phyloP scores from a whole-genome alignment of 1,284 basidiomycete species.

The Tremellales sp. region DNA sequence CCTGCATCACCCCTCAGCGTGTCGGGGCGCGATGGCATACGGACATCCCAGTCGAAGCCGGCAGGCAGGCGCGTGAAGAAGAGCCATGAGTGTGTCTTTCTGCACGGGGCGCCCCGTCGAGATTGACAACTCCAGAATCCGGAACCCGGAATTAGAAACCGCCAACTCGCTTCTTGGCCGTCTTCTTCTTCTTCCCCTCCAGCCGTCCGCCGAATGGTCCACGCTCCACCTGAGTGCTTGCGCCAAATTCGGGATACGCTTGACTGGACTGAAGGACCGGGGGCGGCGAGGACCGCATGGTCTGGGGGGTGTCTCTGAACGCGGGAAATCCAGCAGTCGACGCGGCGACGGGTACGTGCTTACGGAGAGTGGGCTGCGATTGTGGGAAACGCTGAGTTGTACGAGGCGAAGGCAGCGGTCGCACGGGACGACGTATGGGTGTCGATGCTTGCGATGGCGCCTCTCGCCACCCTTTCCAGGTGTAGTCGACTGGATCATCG shows the following conservation, averaged over 20 bases:
- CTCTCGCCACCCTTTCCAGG: slow-evolving; percentile 27
- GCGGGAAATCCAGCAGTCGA: background rate
- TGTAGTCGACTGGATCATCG: slow-evolving; percentile 11
- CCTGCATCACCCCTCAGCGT: too few relatives aligned
- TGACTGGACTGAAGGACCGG: background rate
- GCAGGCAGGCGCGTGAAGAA: too few relatives aligned
- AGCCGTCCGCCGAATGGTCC: slow-evolving; percentile 29
- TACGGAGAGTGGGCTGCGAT: background rate
- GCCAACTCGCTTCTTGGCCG: slow-evolving; percentile 30
- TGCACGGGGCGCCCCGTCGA: too few relatives aligned
- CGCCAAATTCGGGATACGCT: slow-evolving; percentile 3
- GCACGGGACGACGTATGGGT: background rate
- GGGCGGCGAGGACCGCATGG: slow-evolving; percentile 2
- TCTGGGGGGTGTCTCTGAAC: background rate
- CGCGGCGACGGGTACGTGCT: background rate
- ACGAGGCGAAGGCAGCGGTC: background rate
- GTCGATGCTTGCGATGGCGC: background rate
- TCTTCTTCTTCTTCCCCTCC: slow-evolving; percentile 26
- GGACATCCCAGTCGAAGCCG: too few relatives aligned
- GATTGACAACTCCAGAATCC: too few relatives aligned
- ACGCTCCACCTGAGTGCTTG: slow-evolving; percentile 31
- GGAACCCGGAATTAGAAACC: slow-evolving; percentile 35
- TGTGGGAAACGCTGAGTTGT: background rate
- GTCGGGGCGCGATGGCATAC: too few relatives aligned
- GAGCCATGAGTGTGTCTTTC: too few relatives aligned